Evolutionary conservation across 345 rosid genomes (phyloP).

Genomic region (Eucalyptus erythrocorys): DNA sequence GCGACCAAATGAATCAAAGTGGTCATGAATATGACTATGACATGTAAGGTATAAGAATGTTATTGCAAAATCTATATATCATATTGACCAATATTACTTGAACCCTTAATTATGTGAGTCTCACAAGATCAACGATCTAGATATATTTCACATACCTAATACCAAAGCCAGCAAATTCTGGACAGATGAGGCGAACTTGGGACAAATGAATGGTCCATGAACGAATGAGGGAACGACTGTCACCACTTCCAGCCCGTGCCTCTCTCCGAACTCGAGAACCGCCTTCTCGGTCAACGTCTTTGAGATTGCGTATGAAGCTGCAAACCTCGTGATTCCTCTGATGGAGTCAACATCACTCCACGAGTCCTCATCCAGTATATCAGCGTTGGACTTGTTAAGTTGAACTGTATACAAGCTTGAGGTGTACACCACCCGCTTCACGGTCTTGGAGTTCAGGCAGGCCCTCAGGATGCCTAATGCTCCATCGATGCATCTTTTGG

Average conservation of each 20-base stretch:
- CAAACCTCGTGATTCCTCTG: background rate
- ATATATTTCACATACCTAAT: background rate
- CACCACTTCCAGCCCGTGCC: conserved; percentile 18
- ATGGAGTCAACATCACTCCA: conserved; percentile 13
- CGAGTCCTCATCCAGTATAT: conserved; percentile 11
- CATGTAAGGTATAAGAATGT: background rate
- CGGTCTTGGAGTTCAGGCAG: conserved; percentile 36
- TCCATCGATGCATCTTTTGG: conserved; percentile 35
- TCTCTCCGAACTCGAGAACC: conserved; percentile 12
- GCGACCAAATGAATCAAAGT: no score
- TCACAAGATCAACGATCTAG: background rate
- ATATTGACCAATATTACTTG: background rate
- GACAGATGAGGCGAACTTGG: conserved; percentile 5
- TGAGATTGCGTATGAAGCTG: background rate
- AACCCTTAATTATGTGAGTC: background rate
- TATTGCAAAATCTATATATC: background rate
- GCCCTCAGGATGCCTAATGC: conserved; percentile 34
- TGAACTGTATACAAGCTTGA: conserved; percentile 13
- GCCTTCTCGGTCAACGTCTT: conserved; percentile 16
- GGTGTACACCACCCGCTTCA: conserved; percentile 54
- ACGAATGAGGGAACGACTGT: conserved; percentile 6
- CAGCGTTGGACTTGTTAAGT: background rate
- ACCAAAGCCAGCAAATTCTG: conserved; percentile 1
- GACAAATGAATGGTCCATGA: conserved; percentile 30
- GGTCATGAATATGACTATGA: no score